Evolutionary conservation across 2,329 filamentous ascomycete genomes (phyloP), one percentile per base, ranked within the genome.

Genomic region (Fusarium brachygibbosum): DNA sequence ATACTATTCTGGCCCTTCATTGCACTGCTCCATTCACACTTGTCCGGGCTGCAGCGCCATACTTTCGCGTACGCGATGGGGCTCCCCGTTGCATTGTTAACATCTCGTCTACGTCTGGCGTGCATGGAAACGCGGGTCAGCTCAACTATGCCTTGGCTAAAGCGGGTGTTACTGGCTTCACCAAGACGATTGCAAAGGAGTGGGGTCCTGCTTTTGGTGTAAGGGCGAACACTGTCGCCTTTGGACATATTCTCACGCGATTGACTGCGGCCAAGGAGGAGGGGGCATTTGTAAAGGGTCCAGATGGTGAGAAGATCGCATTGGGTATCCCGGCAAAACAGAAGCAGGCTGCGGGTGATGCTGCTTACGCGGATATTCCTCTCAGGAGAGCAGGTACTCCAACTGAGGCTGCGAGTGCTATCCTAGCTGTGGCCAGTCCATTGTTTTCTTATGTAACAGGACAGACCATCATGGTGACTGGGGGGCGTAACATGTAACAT

Each of bases 91-190:
- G 87, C 78, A 89, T 97, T 73, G 87, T 97, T 82, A 97, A 96
- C 79, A 93, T 97, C 78, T 92, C 88, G 57, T 92, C 88, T 54
- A 97, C 93, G 2, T 92, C 88, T 32, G 93, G 94, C 54, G 83
- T 96, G 14, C 89, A 97, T 79, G 94, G 94, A 57, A 97, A 97
- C 77, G 92, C 93, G 10, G 93, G 93, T n/a, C 93, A 97, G 84
- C 88, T 91, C 73, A 97, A 97, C 84, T 97, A 97, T 80, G 87
- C 91, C 35, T 83, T 94, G 48, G 94, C 92, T 55, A 97, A 97
- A 83, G 92, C 93, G 5, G 94, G 93, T 45, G 88, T 97, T 16
- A 88, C 88, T 13, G 94, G 94, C 8, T 85, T 97, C 60, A 94
- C 91, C 62, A 97, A 96, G 83, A 94, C 93, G 3, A 93, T 97